Evolutionary conservation across 164 flowering plant species (phyloP).

Genomic region (Berberis vulgaris): DNA sequence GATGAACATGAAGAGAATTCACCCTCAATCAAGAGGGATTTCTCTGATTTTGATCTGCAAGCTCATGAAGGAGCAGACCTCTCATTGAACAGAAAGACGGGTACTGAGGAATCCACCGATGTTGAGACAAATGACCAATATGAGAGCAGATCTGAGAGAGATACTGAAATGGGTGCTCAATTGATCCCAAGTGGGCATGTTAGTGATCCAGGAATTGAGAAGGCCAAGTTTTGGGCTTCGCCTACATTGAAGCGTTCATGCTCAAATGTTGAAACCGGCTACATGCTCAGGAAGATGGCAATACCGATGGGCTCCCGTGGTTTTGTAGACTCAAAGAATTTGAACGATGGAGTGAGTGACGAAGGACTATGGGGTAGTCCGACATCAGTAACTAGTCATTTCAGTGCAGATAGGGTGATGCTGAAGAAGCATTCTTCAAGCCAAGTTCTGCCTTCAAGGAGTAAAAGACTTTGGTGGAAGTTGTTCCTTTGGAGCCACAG

Average conservation of each 20-base stretch:
- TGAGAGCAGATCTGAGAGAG: conserved; percentile 15
- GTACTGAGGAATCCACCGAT: conserved; percentile 11
- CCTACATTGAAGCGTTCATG: conserved; percentile 80
- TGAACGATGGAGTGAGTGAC: conserved; percentile 15
- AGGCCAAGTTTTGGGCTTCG: conserved; percentile 44
- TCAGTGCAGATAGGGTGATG: conserved; percentile 87
- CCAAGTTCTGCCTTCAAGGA: conserved; percentile 80
- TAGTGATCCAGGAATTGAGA: conserved; percentile 79
- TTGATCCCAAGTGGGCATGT: conserved; percentile 51
- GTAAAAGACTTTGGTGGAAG: conserved; percentile 88
- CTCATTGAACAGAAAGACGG: conserved; percentile 7
- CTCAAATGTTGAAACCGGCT: conserved; percentile 56
- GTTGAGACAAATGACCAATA: conserved; percentile 6
- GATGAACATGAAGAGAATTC: conserved; percentile 61
- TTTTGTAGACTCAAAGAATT: conserved; percentile 38
- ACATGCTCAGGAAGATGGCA: conserved; percentile 27
- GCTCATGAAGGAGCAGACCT: conserved; percentile 18
- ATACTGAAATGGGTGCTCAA: conserved; percentile 22
- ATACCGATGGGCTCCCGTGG: conserved; percentile 42
- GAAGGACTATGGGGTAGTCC: conserved; percentile 44
- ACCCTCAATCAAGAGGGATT: conserved; percentile 36
- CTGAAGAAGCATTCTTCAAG: conserved; percentile 81
- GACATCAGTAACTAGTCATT: conserved; percentile 33
- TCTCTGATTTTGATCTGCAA: conserved; percentile 52
- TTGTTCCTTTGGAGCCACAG: conserved; percentile 93